Conservation (phyloP, 805 yeast genomes). For the Teunomyces gatunensis region DNA sequence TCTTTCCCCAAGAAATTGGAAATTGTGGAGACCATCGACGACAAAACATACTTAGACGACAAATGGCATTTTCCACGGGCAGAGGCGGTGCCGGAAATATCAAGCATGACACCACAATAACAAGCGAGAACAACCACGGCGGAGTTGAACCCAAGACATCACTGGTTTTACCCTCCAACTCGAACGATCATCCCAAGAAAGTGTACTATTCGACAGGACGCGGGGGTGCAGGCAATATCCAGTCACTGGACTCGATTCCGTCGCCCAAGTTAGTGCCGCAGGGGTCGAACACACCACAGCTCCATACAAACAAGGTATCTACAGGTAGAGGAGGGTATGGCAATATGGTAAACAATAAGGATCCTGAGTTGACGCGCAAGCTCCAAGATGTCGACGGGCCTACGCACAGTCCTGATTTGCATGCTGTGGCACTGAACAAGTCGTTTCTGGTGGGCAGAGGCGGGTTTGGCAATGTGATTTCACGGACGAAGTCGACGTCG, state of each 20-base stretch:
- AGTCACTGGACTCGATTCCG: slow-evolving; percentile 37
- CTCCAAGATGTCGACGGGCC: slow-evolving; percentile 63
- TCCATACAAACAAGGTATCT: slow-evolving; percentile 53
- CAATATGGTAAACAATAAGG: slow-evolving; percentile 63
- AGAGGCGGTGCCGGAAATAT: slow-evolving; percentile 42
- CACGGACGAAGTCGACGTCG: slow-evolving; percentile 26
- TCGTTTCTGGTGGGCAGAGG: slow-evolving; percentile 60
- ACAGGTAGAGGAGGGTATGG: slow-evolving; percentile 84
- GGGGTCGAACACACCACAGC: slow-evolving; percentile 61
- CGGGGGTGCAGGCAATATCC: slow-evolving; percentile 76
- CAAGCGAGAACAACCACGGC: slow-evolving; percentile 16
- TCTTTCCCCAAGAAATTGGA: slow-evolving; percentile 8
- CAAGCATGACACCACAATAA: slow-evolving; percentile 15
- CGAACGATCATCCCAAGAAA: slow-evolving; percentile 17
- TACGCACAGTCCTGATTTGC: slow-evolving; percentile 23
- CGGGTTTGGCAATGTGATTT: slow-evolving; percentile 60
- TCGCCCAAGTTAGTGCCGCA: slow-evolving; percentile 56
- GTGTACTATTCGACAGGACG: slow-evolving; percentile 65
- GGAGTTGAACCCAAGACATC: background rate
- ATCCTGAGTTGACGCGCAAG: slow-evolving; percentile 55
- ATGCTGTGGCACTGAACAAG: slow-evolving; percentile 44
- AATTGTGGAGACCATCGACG: background rate
- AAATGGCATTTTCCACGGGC: slow-evolving; percentile 33
- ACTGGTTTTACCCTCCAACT: slow-evolving; percentile 7
- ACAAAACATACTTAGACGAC: background rate